A percentile compares a stretch with the other conserved stretches of the same genome.
Evolutionary conservation across 2,329 filamentous ascomycete genomes (phyloP).

Genomic region (Pseudogymnoascus sp.): DNA sequence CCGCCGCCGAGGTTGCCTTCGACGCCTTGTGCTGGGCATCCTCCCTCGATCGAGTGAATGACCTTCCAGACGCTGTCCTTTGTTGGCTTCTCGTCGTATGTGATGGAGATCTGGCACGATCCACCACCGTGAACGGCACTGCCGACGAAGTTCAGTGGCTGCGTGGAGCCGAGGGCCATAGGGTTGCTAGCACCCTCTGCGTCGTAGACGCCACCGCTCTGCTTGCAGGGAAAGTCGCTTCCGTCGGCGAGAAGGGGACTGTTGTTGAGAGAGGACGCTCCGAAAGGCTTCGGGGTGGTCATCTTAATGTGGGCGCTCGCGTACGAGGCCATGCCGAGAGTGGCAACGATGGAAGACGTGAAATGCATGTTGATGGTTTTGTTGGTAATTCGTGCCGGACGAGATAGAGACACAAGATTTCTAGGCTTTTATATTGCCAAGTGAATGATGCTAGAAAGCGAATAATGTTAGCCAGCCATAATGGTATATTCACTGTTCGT

Average conservation of each 20-base stretch:
- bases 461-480: conserved; percentile 5
- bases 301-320: conserved; percentile 72
- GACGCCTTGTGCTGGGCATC: conserved; percentile 59
- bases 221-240: conserved; percentile 77
- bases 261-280: conserved; percentile 43
- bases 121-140: conserved; percentile 80
- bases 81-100: conserved; percentile 63
- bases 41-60: conserved; percentile 78
- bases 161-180: conserved; percentile 54
- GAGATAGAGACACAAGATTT: conserved; percentile 6
- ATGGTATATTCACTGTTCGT: background rate
- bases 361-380: conserved; percentile 33
- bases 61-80: conserved; percentile 71
- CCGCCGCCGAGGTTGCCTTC: conserved; percentile 49
- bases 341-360: conserved; percentile 43
- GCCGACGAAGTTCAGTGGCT: conserved; percentile 58
- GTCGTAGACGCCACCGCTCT: conserved; percentile 38
- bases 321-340: conserved; percentile 47
- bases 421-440: conserved; percentile 7
- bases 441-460: background rate
- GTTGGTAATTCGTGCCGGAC: conserved; percentile 6
- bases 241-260: conserved; percentile 53
- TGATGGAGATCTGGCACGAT: conserved; percentile 82
- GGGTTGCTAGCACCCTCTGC: conserved; percentile 43
- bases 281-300: conserved; percentile 56